These are phyloP conservation scores for Cytospora mali DNA, from an alignment of 2,329 filamentous ascomycete species.

Conservation along the genomic window DNA sequence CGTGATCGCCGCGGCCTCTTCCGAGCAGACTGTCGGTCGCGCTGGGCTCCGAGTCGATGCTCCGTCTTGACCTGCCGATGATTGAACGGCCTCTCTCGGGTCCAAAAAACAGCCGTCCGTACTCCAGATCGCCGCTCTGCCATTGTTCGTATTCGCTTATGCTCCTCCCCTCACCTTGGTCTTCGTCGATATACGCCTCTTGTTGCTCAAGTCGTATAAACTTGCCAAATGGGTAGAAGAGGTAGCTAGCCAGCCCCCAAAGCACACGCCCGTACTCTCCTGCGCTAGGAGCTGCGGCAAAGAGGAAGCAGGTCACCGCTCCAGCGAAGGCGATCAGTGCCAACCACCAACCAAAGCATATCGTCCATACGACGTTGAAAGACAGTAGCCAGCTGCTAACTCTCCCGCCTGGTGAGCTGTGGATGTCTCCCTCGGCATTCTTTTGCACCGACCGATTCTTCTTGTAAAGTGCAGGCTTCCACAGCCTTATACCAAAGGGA, in stretches of 20 bases:
- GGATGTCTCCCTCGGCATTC: conserved; percentile 93
- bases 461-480: conserved; percentile 98
- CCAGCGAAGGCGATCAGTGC: conserved; percentile 73
- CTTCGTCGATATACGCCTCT: conserved; percentile 91
- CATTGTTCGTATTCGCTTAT: conserved; percentile 99
- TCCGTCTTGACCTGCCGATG: conserved; percentile 82
- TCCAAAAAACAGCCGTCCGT: conserved; percentile 94
- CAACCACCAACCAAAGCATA: conserved; percentile 97
- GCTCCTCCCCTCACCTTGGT: conserved; percentile 92
- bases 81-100: conserved; percentile 77
- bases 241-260: conserved; percentile 79
- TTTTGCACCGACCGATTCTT: conserved; percentile 96
- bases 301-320: conserved; percentile 75
- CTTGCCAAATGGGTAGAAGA: conserved; percentile 96
- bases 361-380: conserved; percentile 88
- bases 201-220: conserved; percentile 93
- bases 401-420: conserved; percentile 86
- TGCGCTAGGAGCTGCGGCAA: conserved; percentile 78
- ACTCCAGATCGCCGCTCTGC: conserved; percentile 96
- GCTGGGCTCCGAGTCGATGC: conserved; percentile 79
- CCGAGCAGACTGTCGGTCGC: conserved; percentile 91
- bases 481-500: conserved; percentile 97
- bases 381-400: conserved; percentile 83
- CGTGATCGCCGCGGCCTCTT: conserved; percentile 55
- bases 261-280: conserved; percentile 84